Base-by-base conservation (phyloP, 768 basidiomycete species). In the Rhizopogon vulgaris region DNA sequence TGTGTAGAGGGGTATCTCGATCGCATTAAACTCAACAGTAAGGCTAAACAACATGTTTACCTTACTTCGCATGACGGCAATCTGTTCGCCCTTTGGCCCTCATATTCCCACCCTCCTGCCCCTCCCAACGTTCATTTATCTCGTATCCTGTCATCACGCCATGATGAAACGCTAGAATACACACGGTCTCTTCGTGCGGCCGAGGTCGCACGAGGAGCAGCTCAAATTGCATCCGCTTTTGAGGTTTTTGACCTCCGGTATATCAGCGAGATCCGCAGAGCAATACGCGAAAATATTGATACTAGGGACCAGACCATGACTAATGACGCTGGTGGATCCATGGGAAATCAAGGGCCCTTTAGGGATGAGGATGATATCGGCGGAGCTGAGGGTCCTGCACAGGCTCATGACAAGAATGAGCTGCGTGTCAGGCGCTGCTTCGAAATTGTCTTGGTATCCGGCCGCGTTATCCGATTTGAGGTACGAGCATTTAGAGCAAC, bases 1-100 rank as follows among this genome's bases (percentile, higher is more conserved):
- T 78, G 82, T 0, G 73, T 95, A 42, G 94, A 97, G 68, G 94
- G 94, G 2, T 96, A 89, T 68, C 71, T 94, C 39, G 79, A 88
- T 54, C 83, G 84, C 42, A 76, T 90, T 59, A 77, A 73, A 56
- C 76, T 81, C 2, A 82, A 79, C 57, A 72, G 78, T 17, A 79
- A 82, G 54, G 63, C 66, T 27, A 81, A 75, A 49, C 79, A 86
- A 51, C 73, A 74, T 3, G 60, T 86, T 12, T 94, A 93, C 67
- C 73, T 94, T 37, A 70, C 78, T 25, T 80, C 81, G 6, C 88
- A 92, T 60, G 77, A 84, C 49, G 87, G 89, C 5, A 78, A 81
- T 60, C 68, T 94, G 28, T 92, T 92, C 68, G 73, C 78, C 9
- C 58, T 86, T 17, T 57, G 66, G 14, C 69, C 79, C 4, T 56